Conservation (phyloP, 305 asterid genomes). For the Fraxinus paxiana region DNA sequence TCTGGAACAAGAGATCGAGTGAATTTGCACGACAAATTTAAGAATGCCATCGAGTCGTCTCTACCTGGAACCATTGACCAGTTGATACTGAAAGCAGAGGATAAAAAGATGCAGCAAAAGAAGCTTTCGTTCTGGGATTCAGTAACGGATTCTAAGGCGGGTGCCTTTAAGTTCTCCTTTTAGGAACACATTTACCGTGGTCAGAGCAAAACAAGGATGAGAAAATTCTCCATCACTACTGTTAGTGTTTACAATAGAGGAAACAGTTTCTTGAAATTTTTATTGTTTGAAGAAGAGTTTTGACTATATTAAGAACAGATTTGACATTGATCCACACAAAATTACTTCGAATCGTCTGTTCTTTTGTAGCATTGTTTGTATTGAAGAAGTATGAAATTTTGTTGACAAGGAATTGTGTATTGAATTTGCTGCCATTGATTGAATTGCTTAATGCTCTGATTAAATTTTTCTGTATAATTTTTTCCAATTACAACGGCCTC, state of each 20-base stretch:
- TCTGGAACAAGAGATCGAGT: constrained; percentile 88
- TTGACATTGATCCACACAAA: neutral
- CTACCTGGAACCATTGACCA: constrained; percentile 67
- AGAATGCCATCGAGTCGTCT: constrained; percentile 56
- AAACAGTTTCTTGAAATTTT: neutral
- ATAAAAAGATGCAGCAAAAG: constrained; percentile 48
- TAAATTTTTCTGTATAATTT: neutral
- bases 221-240: constrained; percentile 1
- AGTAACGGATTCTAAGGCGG: constrained; percentile 67
- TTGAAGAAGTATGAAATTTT: constrained; percentile 7
- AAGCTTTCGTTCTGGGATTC: constrained; percentile 84
- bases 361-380: neutral
- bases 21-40: constrained; percentile 66
- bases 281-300: neutral
- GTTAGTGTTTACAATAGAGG: neutral
- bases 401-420: neutral
- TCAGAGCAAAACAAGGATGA: constrained; percentile 5
- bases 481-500: neutral
- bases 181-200: constrained; percentile 22
- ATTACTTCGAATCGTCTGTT: neutral
- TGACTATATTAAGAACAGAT: neutral
- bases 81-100: constrained; percentile 50
- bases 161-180: constrained; percentile 84
- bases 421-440: neutral
- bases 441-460: neutral